Evolutionary conservation across 257 asterid species (phyloP), one percentile per base, ranked within the genome.

Genomic region (Jacaranda copaia): DNA sequence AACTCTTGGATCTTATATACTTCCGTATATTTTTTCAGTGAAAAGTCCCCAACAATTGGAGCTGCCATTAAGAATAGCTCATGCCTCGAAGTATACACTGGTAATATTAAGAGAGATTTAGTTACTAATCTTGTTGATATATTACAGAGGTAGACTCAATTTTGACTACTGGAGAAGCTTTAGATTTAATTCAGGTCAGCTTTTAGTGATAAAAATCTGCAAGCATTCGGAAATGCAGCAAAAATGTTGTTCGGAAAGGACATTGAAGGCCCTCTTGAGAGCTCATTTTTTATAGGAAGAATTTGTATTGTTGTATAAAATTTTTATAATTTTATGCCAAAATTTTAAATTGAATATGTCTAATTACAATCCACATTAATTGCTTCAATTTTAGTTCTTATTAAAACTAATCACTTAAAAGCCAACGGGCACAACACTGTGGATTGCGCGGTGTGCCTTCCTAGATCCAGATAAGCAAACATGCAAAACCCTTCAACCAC

Each of bases 11-110:
- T 89, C 98, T 20, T 93, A 86, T 81, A 82, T 96, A 86, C 93
- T 96, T 77, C 97, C 99, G 53, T 86, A 93, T 85, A 91, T 96
- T 72, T 96, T 98, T 72, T 89, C 97, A 13, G 98, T 96, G 75
- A 96, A 96, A 85, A 96, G 98, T 75, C 99, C 99, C 62, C 99
- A 96, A 73, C 99, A 96, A 83, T 93, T 66, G 99, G 99, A 81
- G 88, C 95, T 73, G 86, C 88, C 75, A 80, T 96, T 71, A 93
- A 96, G 88, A 88, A 85, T 20, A 25, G 48, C 73, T 45, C 42
- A 45, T 59, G 25, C 70, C 14, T 19, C 35, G 19, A 65, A 68
- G 15, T 59, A 15, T 48, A 45, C 16, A 42, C 71, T 72, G 45
- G 18, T 51, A 6, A 35, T 51, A 39, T 48, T 35, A n/a, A n/a